Evolutionary conservation across 805 yeast genomes (phyloP).

Genomic region (Metschnikowia baotianmanensis): DNA sequence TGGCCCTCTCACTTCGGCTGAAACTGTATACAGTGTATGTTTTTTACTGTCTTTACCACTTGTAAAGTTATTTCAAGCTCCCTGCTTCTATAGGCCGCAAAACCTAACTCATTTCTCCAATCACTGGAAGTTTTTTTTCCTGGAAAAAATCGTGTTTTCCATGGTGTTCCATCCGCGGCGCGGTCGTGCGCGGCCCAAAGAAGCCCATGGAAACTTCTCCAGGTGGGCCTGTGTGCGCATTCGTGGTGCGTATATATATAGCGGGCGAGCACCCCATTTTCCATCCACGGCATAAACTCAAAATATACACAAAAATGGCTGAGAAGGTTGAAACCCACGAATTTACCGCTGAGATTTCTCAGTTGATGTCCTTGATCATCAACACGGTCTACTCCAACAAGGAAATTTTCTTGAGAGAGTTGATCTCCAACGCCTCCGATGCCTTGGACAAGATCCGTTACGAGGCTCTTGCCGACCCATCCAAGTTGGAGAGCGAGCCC

Average conservation of each 20-base stretch:
- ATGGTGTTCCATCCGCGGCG: neutral
- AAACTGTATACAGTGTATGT: too few relatives aligned
- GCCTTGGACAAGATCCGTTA: slow-evolving; percentile 98
- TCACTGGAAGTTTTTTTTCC: too few relatives aligned
- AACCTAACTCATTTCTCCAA: too few relatives aligned
- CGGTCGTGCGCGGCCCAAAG: slow-evolving; percentile 20
- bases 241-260: slow-evolving; percentile 3
- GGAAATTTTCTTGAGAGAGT: slow-evolving; percentile 98
- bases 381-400: slow-evolving; percentile 99
- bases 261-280: too few relatives aligned
- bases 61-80: too few relatives aligned
- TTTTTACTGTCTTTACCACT: too few relatives aligned
- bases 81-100: too few relatives aligned
- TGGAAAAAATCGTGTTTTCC: neutral
- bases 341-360: slow-evolving; percentile 99
- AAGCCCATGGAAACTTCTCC: slow-evolving; percentile 33
- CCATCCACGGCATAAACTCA: neutral
- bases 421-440: slow-evolving; percentile 98
- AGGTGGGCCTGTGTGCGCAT: neutral
- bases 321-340: slow-evolving; percentile 77
- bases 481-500: slow-evolving; percentile 90
- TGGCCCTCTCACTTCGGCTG: too few relatives aligned
- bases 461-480: slow-evolving; percentile 90
- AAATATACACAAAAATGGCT: slow-evolving; percentile 37
- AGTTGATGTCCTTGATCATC: slow-evolving; percentile 99